These are phyloP conservation scores for Diplosphaera chodatii DNA, from an alignment of 139 green algal genomes.

Conservation along the genomic window DNA sequence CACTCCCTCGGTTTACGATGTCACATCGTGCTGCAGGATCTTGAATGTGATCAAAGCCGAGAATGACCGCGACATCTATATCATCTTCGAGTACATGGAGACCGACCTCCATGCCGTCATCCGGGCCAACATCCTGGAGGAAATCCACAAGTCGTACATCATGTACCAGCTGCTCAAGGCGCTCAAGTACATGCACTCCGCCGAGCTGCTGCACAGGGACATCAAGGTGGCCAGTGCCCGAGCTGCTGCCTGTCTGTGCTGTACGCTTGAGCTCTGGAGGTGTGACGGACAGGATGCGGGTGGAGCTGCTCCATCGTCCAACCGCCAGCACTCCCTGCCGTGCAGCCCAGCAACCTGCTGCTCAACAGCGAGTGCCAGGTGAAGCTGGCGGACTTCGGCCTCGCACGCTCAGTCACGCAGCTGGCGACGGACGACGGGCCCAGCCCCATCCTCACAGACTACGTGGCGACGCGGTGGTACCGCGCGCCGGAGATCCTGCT, in stretches of 20 bases:
- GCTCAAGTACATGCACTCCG: constrained; percentile 97
- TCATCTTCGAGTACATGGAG: constrained; percentile 98
- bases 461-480: constrained; percentile 96
- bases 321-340: too few relatives aligned
- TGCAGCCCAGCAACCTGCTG: constrained; percentile 93
- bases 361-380: constrained; percentile 96
- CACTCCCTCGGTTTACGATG: too few relatives aligned
- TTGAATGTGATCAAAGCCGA: constrained; percentile 94
- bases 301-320: too few relatives aligned
- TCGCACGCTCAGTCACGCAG: constrained; percentile 73
- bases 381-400: constrained; percentile 96
- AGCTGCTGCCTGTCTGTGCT: too few relatives aligned
- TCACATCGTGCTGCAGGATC: constrained; percentile 72
- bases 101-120: constrained; percentile 94
- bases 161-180: constrained; percentile 98
- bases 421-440: constrained; percentile 45
- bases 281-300: too few relatives aligned
- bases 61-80: constrained; percentile 94
- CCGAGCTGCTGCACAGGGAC: constrained; percentile 91
- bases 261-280: too few relatives aligned
- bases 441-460: constrained; percentile 88
- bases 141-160: constrained; percentile 97
- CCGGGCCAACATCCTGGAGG: constrained; percentile 91
- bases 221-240: too few relatives aligned
- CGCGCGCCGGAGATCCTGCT: constrained; percentile 96